These are phyloP conservation scores for Piromyces sp. DNA, from an alignment of 192 early-diverging fungal species.

Conservation along the genomic window DNA sequence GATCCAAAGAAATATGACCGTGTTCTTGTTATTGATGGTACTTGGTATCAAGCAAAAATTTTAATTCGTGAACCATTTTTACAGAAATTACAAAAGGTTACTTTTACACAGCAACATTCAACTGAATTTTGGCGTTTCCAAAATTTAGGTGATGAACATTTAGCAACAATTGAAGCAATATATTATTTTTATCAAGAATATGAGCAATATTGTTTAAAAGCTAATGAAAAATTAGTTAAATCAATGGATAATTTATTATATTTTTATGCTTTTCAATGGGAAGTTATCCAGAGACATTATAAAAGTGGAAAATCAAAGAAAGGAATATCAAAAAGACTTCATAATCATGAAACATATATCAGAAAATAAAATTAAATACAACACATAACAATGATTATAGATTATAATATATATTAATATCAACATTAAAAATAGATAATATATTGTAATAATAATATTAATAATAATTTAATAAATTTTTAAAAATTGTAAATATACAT, in stretches of 20 bases:
- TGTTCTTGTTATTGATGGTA: constrained; percentile 85
- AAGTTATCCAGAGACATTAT: not conserved
- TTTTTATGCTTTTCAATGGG: not conserved
- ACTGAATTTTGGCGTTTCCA: constrained; percentile 91
- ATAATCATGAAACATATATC: not conserved
- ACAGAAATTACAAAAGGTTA: constrained; percentile 31
- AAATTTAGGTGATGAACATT: constrained; percentile 41
- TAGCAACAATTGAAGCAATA: constrained; percentile 91
- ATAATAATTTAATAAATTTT: too few species aligned
- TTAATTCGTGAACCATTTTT: constrained; percentile 18
- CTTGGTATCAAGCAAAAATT: constrained; percentile 67
- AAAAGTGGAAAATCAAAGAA: not conserved
- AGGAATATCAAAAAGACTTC: not conserved
- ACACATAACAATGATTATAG: too few species aligned
- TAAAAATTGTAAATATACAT: too few species aligned
- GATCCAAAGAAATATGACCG: constrained; percentile 46
- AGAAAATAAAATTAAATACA: too few species aligned
- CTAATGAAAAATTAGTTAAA: not conserved
- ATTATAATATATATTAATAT: too few species aligned
- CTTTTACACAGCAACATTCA: constrained; percentile 36
- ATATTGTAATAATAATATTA: too few species aligned
- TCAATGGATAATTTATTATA: not conserved
- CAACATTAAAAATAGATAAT: too few species aligned
- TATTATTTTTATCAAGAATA: constrained; percentile 85
- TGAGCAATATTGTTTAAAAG: constrained; percentile 9